phyloP scores from a whole-genome alignment of 2,329 filamentous ascomycete species.

The Calonectria fujianensis region DNA sequence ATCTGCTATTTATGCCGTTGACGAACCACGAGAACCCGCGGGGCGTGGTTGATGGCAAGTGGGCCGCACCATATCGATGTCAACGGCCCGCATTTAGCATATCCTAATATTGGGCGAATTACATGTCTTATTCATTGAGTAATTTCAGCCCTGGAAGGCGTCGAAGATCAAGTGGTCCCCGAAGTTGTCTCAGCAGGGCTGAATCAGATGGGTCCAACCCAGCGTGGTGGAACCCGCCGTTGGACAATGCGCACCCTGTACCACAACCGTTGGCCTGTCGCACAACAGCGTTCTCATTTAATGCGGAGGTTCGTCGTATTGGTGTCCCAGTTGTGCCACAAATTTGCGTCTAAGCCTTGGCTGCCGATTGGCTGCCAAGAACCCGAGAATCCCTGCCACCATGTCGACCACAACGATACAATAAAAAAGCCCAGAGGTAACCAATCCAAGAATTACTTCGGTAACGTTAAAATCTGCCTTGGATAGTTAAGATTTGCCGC shows the following conservation, averaged over 20 bases:
- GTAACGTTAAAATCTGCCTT: not conserved
- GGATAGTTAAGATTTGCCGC: not conserved
- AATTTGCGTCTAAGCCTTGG: not conserved
- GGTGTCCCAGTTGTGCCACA: not conserved
- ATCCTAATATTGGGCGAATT: no score
- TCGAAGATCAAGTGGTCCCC: no score
- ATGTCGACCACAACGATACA: not conserved
- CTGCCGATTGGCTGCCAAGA: slow-evolving; percentile 2
- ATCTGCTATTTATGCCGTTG: not conserved
- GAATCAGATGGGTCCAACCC: not conserved
- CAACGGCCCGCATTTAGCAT: no score
- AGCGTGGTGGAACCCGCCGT: not conserved
- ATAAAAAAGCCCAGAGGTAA: not conserved
- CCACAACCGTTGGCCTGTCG: not conserved
- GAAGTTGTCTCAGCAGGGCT: not conserved
- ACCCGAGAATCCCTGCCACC: not conserved
- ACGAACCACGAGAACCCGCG: not conserved
- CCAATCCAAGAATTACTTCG: not conserved
- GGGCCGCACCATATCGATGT: not conserved
- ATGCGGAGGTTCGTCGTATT: not conserved
- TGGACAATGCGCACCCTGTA: not conserved
- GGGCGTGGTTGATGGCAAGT: not conserved
- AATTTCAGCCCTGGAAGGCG: not conserved
- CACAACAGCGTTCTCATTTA: not conserved
- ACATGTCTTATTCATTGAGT: no score